These are phyloP conservation scores for Verticillium nubilum DNA, from an alignment of 2,329 filamentous ascomycete species.

Conservation along the genomic window DNA sequence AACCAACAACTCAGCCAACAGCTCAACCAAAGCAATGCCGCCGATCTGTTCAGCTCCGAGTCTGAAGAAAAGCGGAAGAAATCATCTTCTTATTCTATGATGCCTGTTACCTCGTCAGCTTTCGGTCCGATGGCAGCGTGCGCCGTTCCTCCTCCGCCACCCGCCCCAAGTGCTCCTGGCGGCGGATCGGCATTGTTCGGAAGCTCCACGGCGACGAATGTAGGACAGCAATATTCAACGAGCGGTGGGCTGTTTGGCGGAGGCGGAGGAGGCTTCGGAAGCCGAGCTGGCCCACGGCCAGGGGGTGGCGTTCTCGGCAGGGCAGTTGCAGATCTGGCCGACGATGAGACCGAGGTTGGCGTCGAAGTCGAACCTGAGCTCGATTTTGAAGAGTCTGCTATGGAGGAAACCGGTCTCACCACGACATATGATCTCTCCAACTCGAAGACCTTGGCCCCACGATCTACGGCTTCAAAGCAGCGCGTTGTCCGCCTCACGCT, in stretches of 20 bases:
- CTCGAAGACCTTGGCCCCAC: conserved; percentile 49
- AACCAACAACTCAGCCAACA: neutral
- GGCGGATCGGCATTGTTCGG: too few relatives aligned
- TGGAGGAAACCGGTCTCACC: conserved; percentile 55
- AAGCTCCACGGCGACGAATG: too few relatives aligned
- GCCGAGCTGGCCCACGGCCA: neutral
- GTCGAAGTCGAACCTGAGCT: conserved; percentile 21
- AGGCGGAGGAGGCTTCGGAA: neutral
- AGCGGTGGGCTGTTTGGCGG: neutral
- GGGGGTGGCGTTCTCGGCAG: too few relatives aligned
- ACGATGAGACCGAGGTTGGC: neutral
- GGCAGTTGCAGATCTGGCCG: neutral
- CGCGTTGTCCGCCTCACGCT: conserved; percentile 52
- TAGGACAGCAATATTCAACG: too few relatives aligned
- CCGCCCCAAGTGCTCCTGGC: neutral
- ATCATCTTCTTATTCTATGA: too few relatives aligned
- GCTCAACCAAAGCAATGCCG: neutral
- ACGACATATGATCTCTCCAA: conserved; percentile 57
- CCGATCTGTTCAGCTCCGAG: too few relatives aligned
- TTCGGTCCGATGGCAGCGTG: neutral
- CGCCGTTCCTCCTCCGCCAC: neutral
- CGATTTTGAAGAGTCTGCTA: conserved; percentile 44
- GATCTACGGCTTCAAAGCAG: conserved; percentile 47
- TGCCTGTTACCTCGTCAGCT: neutral
- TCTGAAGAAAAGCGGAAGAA: too few relatives aligned